Evolutionary conservation across 495 filamentous ascomycete species (phyloP).

Genomic region (Penicillium maclennaniae): DNA sequence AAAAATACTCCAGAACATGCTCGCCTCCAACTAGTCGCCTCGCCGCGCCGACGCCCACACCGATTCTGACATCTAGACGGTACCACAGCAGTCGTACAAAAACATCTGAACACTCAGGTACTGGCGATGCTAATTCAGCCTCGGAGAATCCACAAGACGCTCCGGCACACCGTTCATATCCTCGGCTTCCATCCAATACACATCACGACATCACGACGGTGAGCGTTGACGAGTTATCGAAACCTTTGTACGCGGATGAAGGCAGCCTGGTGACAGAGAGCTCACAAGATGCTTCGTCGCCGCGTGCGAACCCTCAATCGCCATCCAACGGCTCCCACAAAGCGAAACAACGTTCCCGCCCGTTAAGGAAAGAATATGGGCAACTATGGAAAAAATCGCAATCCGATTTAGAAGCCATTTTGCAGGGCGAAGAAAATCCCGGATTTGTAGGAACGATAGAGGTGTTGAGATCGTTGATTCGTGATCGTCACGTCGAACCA

Average conservation of each 20-base stretch:
- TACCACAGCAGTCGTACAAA: constrained; percentile 18
- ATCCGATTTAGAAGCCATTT: constrained; percentile 22
- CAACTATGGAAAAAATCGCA: constrained; percentile 9
- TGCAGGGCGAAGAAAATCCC: constrained; percentile 21
- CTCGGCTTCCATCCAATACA: neutral
- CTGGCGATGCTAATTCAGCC: neutral
- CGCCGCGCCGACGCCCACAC: constrained; percentile 2
- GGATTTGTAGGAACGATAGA: constrained; percentile 25
- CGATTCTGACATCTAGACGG: constrained; percentile 14
- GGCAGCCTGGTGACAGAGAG: too few relatives aligned
- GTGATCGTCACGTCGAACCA: constrained; percentile 58
- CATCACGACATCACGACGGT: neutral
- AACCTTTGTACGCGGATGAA: too few relatives aligned
- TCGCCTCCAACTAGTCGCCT: constrained; percentile 4
- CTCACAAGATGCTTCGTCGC: too few relatives aligned
- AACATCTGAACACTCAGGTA: neutral
- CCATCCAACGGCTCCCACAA: too few relatives aligned
- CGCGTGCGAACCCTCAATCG: too few relatives aligned
- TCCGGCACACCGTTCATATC: neutral
- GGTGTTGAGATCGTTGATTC: constrained; percentile 48
- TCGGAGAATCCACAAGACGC: neutral
- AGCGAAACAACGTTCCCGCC: neutral
- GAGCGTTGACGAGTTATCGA: neutral
- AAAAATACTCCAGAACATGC: constrained; percentile 8
- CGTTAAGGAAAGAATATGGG: neutral